Percentiles rank a stretch among this genome's conserved stretches.
These are phyloP conservation scores for Cryptococcus amylolentus DNA, from an alignment of 1,284 basidiomycete species.

Conservation along the genomic window DNA sequence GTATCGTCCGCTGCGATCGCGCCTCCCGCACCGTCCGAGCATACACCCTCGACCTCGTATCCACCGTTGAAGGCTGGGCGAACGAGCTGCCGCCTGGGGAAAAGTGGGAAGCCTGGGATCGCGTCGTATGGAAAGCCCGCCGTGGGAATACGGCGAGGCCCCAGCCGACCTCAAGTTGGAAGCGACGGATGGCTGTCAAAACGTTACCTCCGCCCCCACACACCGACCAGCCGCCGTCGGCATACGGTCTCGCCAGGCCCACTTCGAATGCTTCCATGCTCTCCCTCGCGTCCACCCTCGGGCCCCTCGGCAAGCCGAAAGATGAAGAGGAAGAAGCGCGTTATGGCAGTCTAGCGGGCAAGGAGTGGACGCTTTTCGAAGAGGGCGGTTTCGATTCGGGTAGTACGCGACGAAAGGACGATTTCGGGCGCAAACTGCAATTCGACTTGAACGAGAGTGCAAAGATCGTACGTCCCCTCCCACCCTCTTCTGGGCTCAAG, in stretches of 20 bases:
- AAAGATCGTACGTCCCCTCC: constrained; percentile 59
- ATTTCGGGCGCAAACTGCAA: constrained; percentile 61
- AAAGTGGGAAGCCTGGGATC: constrained; percentile 39
- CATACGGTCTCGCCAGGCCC: not conserved
- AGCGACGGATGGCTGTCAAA: constrained; percentile 36
- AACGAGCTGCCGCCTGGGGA: constrained; percentile 27
- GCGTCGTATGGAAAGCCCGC: constrained; percentile 27
- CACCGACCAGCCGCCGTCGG: not conserved
- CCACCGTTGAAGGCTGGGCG: constrained; percentile 68
- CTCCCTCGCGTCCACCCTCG: not conserved
- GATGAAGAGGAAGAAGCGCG: constrained; percentile 57
- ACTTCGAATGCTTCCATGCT: not conserved
- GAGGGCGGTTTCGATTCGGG: constrained; percentile 63
- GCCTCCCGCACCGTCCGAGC: constrained; percentile 73
- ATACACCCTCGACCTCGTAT: constrained; percentile 75
- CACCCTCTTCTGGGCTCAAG: not conserved
- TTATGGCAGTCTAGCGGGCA: constrained; percentile 73
- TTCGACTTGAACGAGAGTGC: constrained; percentile 83
- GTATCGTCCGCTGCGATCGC: constrained; percentile 65
- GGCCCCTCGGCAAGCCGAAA: constrained; percentile 9
- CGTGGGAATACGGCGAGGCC: constrained; percentile 31
- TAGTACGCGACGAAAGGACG: constrained; percentile 14
- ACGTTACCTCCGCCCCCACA: constrained; percentile 29
- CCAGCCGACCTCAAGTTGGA: constrained; percentile 34
- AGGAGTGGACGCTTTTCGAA: constrained; percentile 86